Evolutionary conservation across 805 yeast genomes (phyloP), one percentile per base, ranked within the genome.

Genomic region (Saccharomyces jurei): DNA sequence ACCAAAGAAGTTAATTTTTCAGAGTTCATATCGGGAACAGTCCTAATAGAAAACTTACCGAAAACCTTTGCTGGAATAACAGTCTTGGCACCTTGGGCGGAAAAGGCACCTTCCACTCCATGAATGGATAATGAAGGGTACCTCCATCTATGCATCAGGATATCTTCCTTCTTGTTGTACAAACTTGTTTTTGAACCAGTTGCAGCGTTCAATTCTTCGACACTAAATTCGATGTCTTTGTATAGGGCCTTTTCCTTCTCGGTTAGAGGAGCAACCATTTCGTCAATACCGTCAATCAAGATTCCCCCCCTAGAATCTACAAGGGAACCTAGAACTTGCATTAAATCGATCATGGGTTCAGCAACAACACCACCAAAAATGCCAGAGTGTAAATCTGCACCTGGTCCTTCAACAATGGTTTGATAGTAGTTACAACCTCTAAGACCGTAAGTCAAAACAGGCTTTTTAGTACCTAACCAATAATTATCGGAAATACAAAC

Each of bases 101-200:
- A 84, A 72, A 94, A 94, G 5, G 98, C 99, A 60, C 99, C 99
- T 74, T 94, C 99, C 54, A 94, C 81, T 62, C 99, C 99, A 73
- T 94, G 99, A 61, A 94, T 72, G 2, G 98, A 91, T 65, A 94
- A 78, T 6, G 98, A 89, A 54, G 99, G 99, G 75, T 79, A 90
- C 79, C 99, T 86, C 99, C 99, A 94, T 81, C 99, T 84, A 73
- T 91, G 97, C 87, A 90, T 92, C 65, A 94, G 80, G 56, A 96
- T 90, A 56, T 84, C 86, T 74, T 89, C 84, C 74, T 89, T 88
- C 70, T 80, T 79, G 59, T 82, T 78, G 75, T 84, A 85, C 56
- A 91, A 77, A 41, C 90, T 82, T 49, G 97, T 90, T 59, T 89
- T 70, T 8, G 97, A 85, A 51, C 98, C 97, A 21, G 92, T 78